phyloP scores from a whole-genome alignment of 116 monocot species.

The Cymodocea nodosa region DNA sequence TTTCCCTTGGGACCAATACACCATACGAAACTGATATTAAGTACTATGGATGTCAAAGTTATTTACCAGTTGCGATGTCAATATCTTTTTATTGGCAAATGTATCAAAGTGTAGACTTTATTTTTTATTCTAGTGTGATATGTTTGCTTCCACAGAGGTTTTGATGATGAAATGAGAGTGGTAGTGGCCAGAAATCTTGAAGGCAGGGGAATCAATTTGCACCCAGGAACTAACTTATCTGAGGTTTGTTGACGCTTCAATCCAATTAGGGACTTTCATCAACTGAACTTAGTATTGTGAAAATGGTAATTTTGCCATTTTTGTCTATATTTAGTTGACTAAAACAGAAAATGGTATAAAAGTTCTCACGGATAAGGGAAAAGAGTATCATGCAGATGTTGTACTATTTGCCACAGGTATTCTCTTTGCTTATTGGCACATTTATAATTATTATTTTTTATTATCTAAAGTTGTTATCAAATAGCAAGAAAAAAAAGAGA shows the following conservation, averaged over 20 bases:
- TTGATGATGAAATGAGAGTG: constrained; percentile 96
- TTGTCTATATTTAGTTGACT: constrained; percentile 42
- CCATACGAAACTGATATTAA: too few relatives aligned
- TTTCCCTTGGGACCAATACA: too few relatives aligned
- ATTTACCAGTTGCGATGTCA: too few relatives aligned
- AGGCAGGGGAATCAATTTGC: constrained; percentile 85
- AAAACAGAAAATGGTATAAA: constrained; percentile 79
- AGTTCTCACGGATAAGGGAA: constrained; percentile 71
- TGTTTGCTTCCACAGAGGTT: constrained; percentile 39
- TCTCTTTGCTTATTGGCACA: neutral
- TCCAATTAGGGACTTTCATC: too few relatives aligned
- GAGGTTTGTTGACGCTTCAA: constrained; percentile 12
- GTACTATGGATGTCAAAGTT: too few relatives aligned
- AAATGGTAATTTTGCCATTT: neutral
- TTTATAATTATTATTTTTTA: too few relatives aligned
- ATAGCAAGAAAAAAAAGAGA: too few relatives aligned
- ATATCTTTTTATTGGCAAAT: too few relatives aligned
- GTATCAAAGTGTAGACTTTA: too few relatives aligned
- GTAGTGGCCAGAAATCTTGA: constrained; percentile 88
- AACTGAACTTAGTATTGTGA: too few relatives aligned
- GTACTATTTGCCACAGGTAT: constrained; percentile 98
- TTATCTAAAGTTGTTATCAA: too few relatives aligned
- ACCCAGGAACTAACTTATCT: constrained; percentile 56
- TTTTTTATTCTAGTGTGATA: neutral
- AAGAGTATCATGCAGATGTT: constrained; percentile 73